A percentile compares a stretch with the other conserved stretches of the same genome.
Evolutionary conservation across 2,329 filamentous ascomycete genomes (phyloP).

Genomic region (Cyanodermella asteris): DNA sequence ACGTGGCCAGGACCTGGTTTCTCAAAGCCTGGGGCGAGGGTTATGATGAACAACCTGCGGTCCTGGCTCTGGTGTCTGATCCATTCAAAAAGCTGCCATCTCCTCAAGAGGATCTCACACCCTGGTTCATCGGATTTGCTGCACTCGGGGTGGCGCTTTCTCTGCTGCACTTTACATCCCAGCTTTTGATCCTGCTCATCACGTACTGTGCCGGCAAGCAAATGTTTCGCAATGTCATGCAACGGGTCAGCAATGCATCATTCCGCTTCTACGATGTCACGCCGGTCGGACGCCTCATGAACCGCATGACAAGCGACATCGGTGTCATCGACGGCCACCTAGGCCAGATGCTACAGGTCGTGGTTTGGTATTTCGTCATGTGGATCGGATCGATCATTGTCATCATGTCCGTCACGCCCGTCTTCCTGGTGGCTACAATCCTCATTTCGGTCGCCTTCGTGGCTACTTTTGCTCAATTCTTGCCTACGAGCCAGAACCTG

Average conservation of each 20-base stretch:
- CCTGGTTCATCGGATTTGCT: constrained; percentile 56
- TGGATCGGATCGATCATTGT: constrained; percentile 55
- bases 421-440: constrained; percentile 52
- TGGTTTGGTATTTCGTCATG: constrained; percentile 47
- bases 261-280: constrained; percentile 87
- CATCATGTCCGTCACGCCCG: constrained; percentile 57
- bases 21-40: constrained; percentile 73
- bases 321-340: constrained; percentile 77
- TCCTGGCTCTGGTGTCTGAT: constrained; percentile 8
- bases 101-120: constrained; percentile 42
- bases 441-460: constrained; percentile 47
- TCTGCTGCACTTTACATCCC: constrained; percentile 35
- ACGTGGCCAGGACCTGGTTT: constrained; percentile 54
- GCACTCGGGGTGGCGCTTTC: constrained; percentile 41
- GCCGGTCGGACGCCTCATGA: constrained; percentile 76
- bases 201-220: constrained; percentile 55
- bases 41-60: constrained; percentile 26
- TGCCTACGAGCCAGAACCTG: constrained; percentile 65
- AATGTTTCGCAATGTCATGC: constrained; percentile 53
- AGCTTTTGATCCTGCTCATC: constrained; percentile 51
- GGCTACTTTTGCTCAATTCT: constrained; percentile 51
- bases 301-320: constrained; percentile 75
- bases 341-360: constrained; percentile 46
- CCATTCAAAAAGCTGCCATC: constrained; percentile 36
- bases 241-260: constrained; percentile 52